These are phyloP conservation scores for Lachancea cidri DNA, from an alignment of 805 yeast genomes.

Conservation along the genomic window DNA sequence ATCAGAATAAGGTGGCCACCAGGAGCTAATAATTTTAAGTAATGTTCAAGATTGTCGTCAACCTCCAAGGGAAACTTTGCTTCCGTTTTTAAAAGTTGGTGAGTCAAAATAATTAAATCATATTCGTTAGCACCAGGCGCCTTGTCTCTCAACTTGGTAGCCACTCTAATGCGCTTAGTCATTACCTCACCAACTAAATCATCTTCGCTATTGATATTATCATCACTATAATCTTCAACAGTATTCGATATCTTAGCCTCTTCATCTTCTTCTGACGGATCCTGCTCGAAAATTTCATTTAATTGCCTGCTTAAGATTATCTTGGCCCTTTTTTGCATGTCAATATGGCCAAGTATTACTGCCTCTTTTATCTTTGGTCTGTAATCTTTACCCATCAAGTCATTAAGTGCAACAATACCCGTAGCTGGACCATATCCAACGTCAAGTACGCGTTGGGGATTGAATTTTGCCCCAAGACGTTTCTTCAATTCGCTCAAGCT, in stretches of 20 bases:
- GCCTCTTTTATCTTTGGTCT: constrained; percentile 62
- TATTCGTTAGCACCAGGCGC: constrained; percentile 51
- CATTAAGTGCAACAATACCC: constrained; percentile 84
- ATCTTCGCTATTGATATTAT: constrained; percentile 24
- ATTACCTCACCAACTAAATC: constrained; percentile 49
- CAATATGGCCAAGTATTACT: constrained; percentile 61
- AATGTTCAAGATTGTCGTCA: constrained; percentile 57
- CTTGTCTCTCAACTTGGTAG: constrained; percentile 50
- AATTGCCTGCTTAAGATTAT: constrained; percentile 65
- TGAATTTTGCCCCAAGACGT: constrained; percentile 50
- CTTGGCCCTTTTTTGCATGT: constrained; percentile 79
- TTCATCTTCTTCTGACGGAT: constrained; percentile 16
- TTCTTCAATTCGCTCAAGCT: constrained; percentile 61
- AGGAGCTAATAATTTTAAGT: constrained; percentile 62
- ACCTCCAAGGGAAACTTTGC: constrained; percentile 65
- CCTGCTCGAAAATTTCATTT: constrained; percentile 39
- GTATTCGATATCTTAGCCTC: constrained; percentile 9
- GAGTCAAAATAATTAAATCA: constrained; percentile 79
- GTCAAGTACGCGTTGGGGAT: constrained; percentile 66
- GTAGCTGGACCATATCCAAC: constrained; percentile 90
- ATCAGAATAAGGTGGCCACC: constrained; percentile 73
- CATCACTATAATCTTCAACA: constrained; percentile 14
- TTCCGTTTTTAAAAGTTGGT: constrained; percentile 61
- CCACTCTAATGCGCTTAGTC: constrained; percentile 48
- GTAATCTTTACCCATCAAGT: constrained; percentile 64